Evolutionary conservation across 306 rosid species (phyloP), one percentile per base, ranked within the genome.

Genomic region (Castanea mollissima): DNA sequence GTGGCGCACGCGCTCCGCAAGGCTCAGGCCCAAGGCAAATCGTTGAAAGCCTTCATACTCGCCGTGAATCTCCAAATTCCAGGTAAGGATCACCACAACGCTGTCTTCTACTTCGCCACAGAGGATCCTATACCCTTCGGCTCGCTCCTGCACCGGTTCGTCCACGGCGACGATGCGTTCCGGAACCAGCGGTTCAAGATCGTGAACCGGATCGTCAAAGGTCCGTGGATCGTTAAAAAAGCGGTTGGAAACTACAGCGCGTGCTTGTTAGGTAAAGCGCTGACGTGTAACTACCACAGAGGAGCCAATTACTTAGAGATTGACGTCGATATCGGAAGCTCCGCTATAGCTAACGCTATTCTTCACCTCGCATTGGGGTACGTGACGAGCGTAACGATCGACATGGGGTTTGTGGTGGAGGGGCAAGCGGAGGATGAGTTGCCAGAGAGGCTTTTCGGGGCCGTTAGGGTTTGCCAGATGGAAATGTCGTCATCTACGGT

Each of bases 181-280:
- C 52, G 97, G 51, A 94, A 94, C 64, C 97, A 92, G 77, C 92
- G 98, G 89, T 82, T 94, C 83, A 94, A 94, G 83, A 69, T 94
- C 70, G 97, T 94, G 87, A 94, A 91, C 85, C 90, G 97, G 83
- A 94, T 94, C 87, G 98, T 88, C 71, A 94, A 94, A 60, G 98
- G 98, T 1, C 97, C 98, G 56, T 94, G 98, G 98, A 91, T 94
- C 44, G 92, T 94, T 68, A 93, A 91, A 83, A 91, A 91, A 60
- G 79, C 98, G 78, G 94, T 89, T 58, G 98, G 98, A 71, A 94
- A 81, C 74, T 79, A 94, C 85, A 81, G 97, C 29, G 98, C 98
- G 41, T 94, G 98, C 38, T 55, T 94, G 58, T 55, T 94, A 52
- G 98, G 98, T 16, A 94, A 89, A 67, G 98, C 97, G 55, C 81